These are phyloP conservation scores for Pinus albicaulis DNA, from an alignment of 75 land plant species.

Conservation along the genomic window DNA sequence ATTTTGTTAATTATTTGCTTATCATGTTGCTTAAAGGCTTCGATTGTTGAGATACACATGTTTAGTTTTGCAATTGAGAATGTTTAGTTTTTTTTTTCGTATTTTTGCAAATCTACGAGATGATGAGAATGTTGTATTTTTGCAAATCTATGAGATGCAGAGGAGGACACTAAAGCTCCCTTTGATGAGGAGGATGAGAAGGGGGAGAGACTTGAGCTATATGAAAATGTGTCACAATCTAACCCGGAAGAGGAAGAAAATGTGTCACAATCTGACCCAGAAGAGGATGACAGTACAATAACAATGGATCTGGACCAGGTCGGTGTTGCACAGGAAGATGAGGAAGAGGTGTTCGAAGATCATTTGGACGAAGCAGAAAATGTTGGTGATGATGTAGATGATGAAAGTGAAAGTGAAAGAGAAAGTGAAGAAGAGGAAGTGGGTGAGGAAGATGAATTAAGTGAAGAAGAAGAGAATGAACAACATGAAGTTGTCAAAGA, in stretches of 20 bases:
- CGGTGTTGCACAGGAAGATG: conserved; percentile 34
- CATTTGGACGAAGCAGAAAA: too few relatives aligned
- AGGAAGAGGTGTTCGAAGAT: conserved; percentile 42
- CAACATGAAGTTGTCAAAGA: conserved; percentile 23
- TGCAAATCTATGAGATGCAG: too few relatives aligned
- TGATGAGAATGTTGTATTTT: too few relatives aligned
- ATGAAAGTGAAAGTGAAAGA: conserved; percentile 16
- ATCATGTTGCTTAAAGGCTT: too few relatives aligned
- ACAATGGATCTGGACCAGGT: conserved; percentile 16
- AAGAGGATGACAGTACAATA: background rate
- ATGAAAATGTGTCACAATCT: conserved; percentile 66
- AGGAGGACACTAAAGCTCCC: background rate
- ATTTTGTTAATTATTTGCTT: too few relatives aligned
- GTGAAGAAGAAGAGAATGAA: conserved; percentile 11
- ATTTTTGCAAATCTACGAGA: too few relatives aligned
- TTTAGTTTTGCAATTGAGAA: too few relatives aligned
- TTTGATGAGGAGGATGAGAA: conserved; percentile 59
- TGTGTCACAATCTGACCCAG: too few relatives aligned
- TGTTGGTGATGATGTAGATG: too few relatives aligned
- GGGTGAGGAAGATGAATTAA: conserved; percentile 6
- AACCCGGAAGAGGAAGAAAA: conserved; percentile 38
- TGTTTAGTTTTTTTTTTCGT: too few relatives aligned
- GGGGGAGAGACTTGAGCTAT: conserved; percentile 61
- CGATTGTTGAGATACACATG: too few relatives aligned
- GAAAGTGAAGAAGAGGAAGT: background rate